Evolutionary conservation across 1,284 basidiomycete genomes (phyloP), one percentile per base, ranked within the genome.

Genomic region (Papiliotrema fonsecae): DNA sequence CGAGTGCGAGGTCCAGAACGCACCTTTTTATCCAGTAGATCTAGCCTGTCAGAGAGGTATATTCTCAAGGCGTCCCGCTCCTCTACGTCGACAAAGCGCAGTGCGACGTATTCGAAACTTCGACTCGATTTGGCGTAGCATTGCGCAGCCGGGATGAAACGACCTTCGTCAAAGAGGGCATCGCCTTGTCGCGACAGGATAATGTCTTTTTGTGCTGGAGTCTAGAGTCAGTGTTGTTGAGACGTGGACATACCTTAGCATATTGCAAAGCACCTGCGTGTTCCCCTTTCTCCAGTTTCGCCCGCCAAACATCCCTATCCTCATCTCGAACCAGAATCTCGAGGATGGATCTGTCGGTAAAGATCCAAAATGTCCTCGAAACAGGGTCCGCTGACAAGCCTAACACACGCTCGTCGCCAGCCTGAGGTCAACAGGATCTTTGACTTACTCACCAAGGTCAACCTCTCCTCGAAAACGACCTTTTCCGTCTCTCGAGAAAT

Each of bases 61-160:
- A 88, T 88, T 31, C 96, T 78, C 50, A 98, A 75, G 0, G 92
- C 87, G 70, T 98, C 96, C n/a, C 88, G 80, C 73, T 97, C 93
- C 3, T 84, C 85, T 9, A 78, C 85, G 65, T 97, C 94, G 50
- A 96, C 75, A 67, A 98, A 97, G 49, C 86, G 85, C 25, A 99
- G 78, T 0, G 88, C 80, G 30, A 98, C 92, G 62, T 92, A 90
- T 67, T 98, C 96, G 64, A 98, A 98, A 9, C 84, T 79, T 13
- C 85, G 82, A 2, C 87, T 88, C 45, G 86, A 89, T 65, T 90
- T 85, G 3, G 94, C 88, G 65, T 92, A 98, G 35, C 82, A 85
- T 60, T 92, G 87, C 0, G 96, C 93, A 0, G 96, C 88, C 60
- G 87, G 87, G 67, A 96, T 92, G 65, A 84, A 96, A 38, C 85